A percentile compares a stretch with the other conserved stretches of the same genome.
These are phyloP conservation scores for Apiospora sp. DNA, from an alignment of 2,329 filamentous ascomycete species.

Conservation along the genomic window DNA sequence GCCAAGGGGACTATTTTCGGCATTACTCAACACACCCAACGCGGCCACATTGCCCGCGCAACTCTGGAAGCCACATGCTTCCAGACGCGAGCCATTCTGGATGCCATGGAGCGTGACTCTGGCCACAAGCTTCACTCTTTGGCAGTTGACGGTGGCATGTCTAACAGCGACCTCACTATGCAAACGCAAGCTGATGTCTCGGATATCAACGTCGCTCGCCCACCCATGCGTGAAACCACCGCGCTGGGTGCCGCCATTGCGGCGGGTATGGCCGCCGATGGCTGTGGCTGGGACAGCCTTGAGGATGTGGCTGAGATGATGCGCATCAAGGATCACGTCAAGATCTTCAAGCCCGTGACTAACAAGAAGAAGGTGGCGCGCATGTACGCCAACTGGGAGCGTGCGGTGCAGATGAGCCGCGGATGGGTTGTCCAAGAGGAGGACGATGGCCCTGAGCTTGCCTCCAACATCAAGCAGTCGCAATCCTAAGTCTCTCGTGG, in stretches of 20 bases:
- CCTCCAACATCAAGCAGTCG: slow-evolving; percentile 4
- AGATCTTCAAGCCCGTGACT: slow-evolving; percentile 74
- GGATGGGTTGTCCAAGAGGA: slow-evolving; percentile 55
- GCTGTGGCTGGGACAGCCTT: slow-evolving; percentile 79
- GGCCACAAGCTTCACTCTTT: slow-evolving; percentile 77
- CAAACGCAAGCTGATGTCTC: slow-evolving; percentile 89
- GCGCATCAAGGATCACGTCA: slow-evolving; percentile 71
- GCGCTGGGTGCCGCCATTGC: slow-evolving; percentile 89
- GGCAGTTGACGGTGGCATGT: slow-evolving; percentile 89
- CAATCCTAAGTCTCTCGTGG: not conserved
- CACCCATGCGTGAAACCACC: slow-evolving; percentile 89
- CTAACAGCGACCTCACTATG: slow-evolving; percentile 89
- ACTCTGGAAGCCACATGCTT: slow-evolving; percentile 92
- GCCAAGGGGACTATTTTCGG: slow-evolving; percentile 89
- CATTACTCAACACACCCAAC: slow-evolving; percentile 84
- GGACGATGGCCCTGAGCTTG: slow-evolving; percentile 33
- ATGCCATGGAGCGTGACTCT: slow-evolving; percentile 90
- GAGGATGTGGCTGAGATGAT: slow-evolving; percentile 74
- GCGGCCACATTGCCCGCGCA: slow-evolving; percentile 86
- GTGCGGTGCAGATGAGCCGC: slow-evolving; percentile 66
- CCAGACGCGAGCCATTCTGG: slow-evolving; percentile 90
- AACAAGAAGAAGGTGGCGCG: slow-evolving; percentile 49
- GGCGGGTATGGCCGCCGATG: slow-evolving; percentile 79
- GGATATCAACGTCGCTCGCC: slow-evolving; percentile 81
- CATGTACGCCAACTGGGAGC: slow-evolving; percentile 62